A percentile compares a stretch with the other conserved stretches of the same genome.
These are phyloP conservation scores for Elongisporangium anandrum DNA, from an alignment of 352 stramenopile genomes.

Conservation along the genomic window DNA sequence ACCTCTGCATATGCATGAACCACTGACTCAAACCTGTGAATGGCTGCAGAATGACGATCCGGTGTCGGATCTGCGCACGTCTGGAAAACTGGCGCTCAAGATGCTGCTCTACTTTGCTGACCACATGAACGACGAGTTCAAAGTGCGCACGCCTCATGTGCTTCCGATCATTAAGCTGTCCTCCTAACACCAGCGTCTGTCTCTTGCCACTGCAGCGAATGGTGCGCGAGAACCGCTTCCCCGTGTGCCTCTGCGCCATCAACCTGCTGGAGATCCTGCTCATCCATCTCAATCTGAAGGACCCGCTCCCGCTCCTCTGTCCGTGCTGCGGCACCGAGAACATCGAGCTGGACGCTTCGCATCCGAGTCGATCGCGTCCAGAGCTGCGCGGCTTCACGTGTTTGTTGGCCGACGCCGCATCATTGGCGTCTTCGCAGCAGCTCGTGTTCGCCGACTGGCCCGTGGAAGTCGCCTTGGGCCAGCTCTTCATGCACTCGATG, in stretches of 20 bases:
- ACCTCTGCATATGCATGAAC: not conserved
- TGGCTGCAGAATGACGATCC: slow-evolving; percentile 52
- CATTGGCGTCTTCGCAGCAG: slow-evolving; percentile 28
- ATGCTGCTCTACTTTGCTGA: slow-evolving; percentile 72
- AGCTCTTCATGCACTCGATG: slow-evolving; percentile 61
- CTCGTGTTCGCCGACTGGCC: slow-evolving; percentile 32
- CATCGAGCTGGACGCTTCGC: slow-evolving; percentile 47
- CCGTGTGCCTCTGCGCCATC: slow-evolving; percentile 52
- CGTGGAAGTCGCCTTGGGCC: slow-evolving; percentile 44
- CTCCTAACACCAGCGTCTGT: not conserved
- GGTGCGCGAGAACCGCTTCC: slow-evolving; percentile 65
- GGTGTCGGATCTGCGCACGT: slow-evolving; percentile 53
- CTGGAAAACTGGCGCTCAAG: slow-evolving; percentile 46
- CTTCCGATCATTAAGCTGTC: not conserved
- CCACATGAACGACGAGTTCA: slow-evolving; percentile 65
- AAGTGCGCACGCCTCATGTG: slow-evolving; percentile 16
- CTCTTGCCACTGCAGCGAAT: slow-evolving; percentile 33
- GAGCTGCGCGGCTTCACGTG: slow-evolving; percentile 52
- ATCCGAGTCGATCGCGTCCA: slow-evolving; percentile 40
- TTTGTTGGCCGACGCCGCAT: slow-evolving; percentile 41
- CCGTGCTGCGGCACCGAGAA: slow-evolving; percentile 70
- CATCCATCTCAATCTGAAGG: slow-evolving; percentile 65
- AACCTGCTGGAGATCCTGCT: slow-evolving; percentile 70
- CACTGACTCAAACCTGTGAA: not conserved
- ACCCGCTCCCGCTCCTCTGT: slow-evolving; percentile 54